Conservation (phyloP, 495 filamentous ascomycete genomes). For the Chaetomium tenue region DNA sequence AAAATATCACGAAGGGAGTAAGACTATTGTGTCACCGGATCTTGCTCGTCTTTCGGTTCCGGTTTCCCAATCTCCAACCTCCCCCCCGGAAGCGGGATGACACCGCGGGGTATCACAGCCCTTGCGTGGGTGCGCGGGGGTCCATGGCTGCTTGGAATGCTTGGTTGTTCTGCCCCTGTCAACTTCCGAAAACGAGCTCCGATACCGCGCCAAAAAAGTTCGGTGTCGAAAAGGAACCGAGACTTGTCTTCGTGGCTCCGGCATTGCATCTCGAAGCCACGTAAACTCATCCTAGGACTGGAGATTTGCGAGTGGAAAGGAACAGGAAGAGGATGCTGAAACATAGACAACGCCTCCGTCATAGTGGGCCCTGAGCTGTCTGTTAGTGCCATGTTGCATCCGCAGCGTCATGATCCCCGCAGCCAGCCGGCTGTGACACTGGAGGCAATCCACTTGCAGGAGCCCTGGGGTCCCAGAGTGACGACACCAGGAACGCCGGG, state of each 20-base stretch:
- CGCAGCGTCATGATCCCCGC: slow-evolving; percentile 14
- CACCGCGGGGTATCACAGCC: slow-evolving; percentile 10
- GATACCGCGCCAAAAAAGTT: background rate
- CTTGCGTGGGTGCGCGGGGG: slow-evolving; percentile 9
- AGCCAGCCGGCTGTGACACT: slow-evolving; percentile 2
- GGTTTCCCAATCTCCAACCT: background rate
- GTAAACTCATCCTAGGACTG: background rate
- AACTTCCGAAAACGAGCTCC: background rate
- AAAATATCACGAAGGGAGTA: background rate
- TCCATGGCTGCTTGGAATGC: background rate
- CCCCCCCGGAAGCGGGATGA: slow-evolving; percentile 8
- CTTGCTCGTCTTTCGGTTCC: background rate
- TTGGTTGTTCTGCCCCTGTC: slow-evolving; percentile 11
- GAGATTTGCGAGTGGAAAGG: background rate
- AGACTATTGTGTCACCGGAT: slow-evolving; percentile 1
- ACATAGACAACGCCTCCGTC: slow-evolving; percentile 11
- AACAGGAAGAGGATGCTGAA: slow-evolving; percentile 4
- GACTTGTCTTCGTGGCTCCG: background rate
- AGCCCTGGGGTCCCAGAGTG: background rate
- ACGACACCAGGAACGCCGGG: background rate
- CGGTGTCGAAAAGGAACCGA: too few relatives aligned
- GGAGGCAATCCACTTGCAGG: slow-evolving; percentile 1
- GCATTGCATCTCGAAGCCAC: background rate
- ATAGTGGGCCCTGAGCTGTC: slow-evolving; percentile 9
- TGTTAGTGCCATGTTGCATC: slow-evolving; percentile 14